Base-by-base conservation (phyloP, 768 basidiomycete species). In the Neoboletus brunneissimus region DNA sequence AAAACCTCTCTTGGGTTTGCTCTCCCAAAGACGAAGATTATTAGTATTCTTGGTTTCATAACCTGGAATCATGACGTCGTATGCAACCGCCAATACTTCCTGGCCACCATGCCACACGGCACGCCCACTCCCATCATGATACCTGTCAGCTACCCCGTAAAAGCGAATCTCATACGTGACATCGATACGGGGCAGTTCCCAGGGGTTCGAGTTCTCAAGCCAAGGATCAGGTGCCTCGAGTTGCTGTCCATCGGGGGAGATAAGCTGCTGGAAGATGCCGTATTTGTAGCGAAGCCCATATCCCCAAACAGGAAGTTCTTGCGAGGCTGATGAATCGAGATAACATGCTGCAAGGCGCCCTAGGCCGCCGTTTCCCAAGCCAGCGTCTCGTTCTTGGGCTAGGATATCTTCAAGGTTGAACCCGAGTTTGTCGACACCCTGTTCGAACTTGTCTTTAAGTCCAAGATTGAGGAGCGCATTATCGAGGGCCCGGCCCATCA, bases 271-370 rank as follows among this genome's bases (percentile, higher is more conserved):
- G 83, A 99, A 98, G 76, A 98, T 97, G 53, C 94, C 94, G 65
- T 94, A 95, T 70, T 91, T 86, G 81, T 94, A 96, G 43, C 94
- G 77, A 55, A 97, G 73, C 42, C 94, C 94, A 65, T 98, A 98
- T 44, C 96, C 96, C 94, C 94, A 98, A 23, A 92, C 82, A 0
- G 96, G 96, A 5, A 98, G 81, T 72, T 95, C 88, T 67, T 92
- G 86, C 10, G 89, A 90, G 4, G 95, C 87, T 23, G 86, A 84
- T n/a, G 90, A 92, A 68, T 98, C 95, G 51, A 97, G 84, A 70
- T 98, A 99, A 76, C 97, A 99, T 0, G 97, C 96, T 0, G 97
- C 97, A 44, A 99, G 83, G 31, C 96, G 90, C 0, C 97, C 96
- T 10, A 98, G 81, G 55, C 96, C 96, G 61, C 95, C 95, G 70